A percentile compares a stretch with the other conserved stretches of the same genome.
These are phyloP conservation scores for Atalantia buxifolia DNA, from an alignment of 345 rosid species.

Conservation along the genomic window DNA sequence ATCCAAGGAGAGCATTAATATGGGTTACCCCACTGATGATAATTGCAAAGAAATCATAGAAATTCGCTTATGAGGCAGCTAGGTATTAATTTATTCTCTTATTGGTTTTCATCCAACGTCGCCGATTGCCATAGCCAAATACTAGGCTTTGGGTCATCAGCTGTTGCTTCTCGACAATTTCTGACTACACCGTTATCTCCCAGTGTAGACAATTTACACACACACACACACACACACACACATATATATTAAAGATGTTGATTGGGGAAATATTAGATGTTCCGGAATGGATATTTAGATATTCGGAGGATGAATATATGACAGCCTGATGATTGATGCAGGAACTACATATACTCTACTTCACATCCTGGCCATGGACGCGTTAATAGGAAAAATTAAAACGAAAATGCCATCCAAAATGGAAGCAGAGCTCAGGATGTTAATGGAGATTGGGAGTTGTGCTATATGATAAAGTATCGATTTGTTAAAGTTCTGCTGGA, in stretches of 20 bases:
- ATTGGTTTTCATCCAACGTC: background rate
- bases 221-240: no score
- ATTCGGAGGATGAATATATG: background rate
- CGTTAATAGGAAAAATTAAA: background rate
- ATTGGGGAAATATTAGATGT: background rate
- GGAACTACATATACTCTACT: background rate
- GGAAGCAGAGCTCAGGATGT: no score
- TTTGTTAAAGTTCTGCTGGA: background rate
- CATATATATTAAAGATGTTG: background rate
- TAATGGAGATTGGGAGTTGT: background rate
- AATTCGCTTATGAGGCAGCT: slow-evolving; percentile 10
- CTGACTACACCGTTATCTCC: background rate
- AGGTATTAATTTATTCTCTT: background rate
- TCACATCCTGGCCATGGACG: background rate
- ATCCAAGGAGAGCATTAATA: no score
- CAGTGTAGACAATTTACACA: no score
- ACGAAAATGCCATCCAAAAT: background rate
- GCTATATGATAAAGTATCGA: no score
- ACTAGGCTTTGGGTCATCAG: background rate
- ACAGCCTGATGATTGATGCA: slow-evolving; percentile 3
- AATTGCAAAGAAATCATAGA: background rate
- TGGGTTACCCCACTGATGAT: no score
- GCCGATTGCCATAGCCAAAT: background rate
- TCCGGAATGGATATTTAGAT: background rate
- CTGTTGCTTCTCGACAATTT: background rate